Evolutionary conservation across 768 basidiomycete genomes (phyloP), one percentile per base, ranked within the genome.

Genomic region (Leccinum aurantiacum): DNA sequence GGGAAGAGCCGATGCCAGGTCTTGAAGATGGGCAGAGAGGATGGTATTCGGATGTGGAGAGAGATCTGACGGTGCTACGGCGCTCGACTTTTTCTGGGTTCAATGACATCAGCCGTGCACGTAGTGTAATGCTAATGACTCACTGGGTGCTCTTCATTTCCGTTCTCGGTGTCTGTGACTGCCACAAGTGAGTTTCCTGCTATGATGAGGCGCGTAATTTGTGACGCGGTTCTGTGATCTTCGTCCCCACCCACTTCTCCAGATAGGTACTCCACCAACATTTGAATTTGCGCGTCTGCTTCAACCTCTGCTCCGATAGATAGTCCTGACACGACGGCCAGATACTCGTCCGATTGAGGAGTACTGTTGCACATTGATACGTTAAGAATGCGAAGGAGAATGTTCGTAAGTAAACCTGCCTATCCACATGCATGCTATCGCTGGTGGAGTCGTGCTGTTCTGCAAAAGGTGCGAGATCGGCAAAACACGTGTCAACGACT

Each of bases 231-330:
- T 9, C 78, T 67, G 68, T 87, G 87, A 59, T 93, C 90, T 59
- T 83, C 79, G 0, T 75, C 68, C 1, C 85, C 85, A n/a, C 91
- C 93, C 25, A 77, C 79, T 76, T 98, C 96, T 2, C 93, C 93
- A 1, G 84, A 81, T 41, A 99, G 76, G 75, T 91, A 97, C 74
- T 99, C 97, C 3, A 87, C 82, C n/a, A 99, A 76, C 80, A 98
- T 82, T 65, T 95, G 90, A 54, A 88, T 81, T 63, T 89, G 87
- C 9, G 90, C 83, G 64, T 92, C 90, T 9, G 85, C 77, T 19
- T 84, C 74, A 6, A 82, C 81, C 15, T 77, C 67, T 6, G 84
- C 79, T 3, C 92, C 92, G 35, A 98, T 79, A 52, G 90, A 86
- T 7, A 99, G 79, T 0, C 97, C 97, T 11, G 94, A 96, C 3